A percentile compares a stretch with the other conserved stretches of the same genome.
Evolutionary conservation across 2,329 filamentous ascomycete genomes (phyloP).

Genomic region (Rasamsonia emersonii): DNA sequence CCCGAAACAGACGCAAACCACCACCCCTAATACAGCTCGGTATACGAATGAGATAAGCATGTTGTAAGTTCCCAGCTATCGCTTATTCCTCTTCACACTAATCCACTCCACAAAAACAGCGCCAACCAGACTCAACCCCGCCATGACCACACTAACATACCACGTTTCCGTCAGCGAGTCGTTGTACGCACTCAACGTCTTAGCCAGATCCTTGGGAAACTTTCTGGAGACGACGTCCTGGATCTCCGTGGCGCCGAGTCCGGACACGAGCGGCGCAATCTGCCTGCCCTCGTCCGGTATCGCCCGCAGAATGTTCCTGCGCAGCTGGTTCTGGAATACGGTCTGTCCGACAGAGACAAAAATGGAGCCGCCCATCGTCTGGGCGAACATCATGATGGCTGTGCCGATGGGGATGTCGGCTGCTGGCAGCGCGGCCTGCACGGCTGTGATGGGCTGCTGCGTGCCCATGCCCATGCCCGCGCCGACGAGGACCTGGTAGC

Average conservation of each 20-base stretch:
- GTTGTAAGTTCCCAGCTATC: too few species aligned
- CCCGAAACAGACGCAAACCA: too few species aligned
- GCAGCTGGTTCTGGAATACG: constrained; percentile 22
- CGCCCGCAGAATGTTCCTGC: too few species aligned
- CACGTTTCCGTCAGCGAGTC: not conserved
- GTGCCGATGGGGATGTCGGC: constrained; percentile 17
- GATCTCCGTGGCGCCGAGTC: too few species aligned
- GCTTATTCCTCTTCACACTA: constrained; percentile 29
- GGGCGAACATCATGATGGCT: constrained; percentile 14
- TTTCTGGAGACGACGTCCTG: too few species aligned
- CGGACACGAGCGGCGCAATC: too few species aligned
- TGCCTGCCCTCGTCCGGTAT: too few species aligned
- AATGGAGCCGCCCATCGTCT: constrained; percentile 17
- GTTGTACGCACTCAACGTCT: not conserved
- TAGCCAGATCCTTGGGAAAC: too few species aligned
- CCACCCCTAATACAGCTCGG: too few species aligned
- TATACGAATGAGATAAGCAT: too few species aligned
- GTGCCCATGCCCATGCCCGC: constrained; percentile 11
- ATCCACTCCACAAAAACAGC: constrained; percentile 32
- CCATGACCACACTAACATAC: constrained; percentile 18
- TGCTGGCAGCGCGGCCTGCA: constrained; percentile 14
- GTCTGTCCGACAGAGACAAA: constrained; percentile 21
- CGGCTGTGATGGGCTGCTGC: constrained; percentile 10
- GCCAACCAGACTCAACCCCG: constrained; percentile 23
- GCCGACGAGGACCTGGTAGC: constrained; percentile 16